Percentiles rank a stretch among this genome's conserved stretches.
Conservation (phyloP, 345 rosid genomes). For the Corchorus capsularis region DNA sequence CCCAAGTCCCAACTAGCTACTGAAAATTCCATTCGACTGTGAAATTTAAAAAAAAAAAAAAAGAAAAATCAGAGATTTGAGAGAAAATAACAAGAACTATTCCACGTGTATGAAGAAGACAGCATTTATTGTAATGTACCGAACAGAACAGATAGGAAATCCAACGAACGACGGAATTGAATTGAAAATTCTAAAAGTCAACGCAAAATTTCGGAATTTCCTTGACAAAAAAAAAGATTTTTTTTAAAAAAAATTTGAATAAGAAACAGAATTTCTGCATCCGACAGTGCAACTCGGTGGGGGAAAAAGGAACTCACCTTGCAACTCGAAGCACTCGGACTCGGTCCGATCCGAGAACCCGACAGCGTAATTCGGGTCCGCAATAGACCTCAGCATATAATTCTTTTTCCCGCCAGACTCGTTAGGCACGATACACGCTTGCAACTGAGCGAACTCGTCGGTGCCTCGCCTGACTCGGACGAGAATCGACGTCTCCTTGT, state of each 20-base stretch:
- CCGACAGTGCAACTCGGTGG: not conserved
- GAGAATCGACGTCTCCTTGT: constrained; percentile 75
- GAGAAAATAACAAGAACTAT: not conserved
- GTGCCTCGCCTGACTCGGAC: constrained; percentile 76
- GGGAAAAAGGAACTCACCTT: constrained; percentile 52
- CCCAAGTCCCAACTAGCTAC: not conserved
- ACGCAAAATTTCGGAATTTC: constrained; percentile 7
- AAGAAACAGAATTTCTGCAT: not conserved
- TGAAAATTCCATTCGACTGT: no score
- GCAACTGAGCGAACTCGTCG: constrained; percentile 67
- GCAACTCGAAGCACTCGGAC: constrained; percentile 76
- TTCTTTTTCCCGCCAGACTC: constrained; percentile 65
- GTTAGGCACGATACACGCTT: constrained; percentile 90
- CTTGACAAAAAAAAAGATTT: not conserved
- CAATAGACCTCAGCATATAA: constrained; percentile 80
- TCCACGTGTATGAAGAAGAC: not conserved
- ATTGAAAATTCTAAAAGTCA: constrained; percentile 14
- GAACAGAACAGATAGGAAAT: not conserved
- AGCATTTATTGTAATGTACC: not conserved
- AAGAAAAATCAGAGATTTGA: not conserved
- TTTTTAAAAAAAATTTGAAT: not conserved
- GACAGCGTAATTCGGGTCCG: constrained; percentile 87
- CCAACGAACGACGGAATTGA: not conserved
- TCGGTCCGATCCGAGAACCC: constrained; percentile 88
- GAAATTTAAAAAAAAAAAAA: not conserved